Evolutionary conservation across 2,329 filamentous ascomycete genomes (phyloP).

Genomic region (Cladosporium sp.): DNA sequence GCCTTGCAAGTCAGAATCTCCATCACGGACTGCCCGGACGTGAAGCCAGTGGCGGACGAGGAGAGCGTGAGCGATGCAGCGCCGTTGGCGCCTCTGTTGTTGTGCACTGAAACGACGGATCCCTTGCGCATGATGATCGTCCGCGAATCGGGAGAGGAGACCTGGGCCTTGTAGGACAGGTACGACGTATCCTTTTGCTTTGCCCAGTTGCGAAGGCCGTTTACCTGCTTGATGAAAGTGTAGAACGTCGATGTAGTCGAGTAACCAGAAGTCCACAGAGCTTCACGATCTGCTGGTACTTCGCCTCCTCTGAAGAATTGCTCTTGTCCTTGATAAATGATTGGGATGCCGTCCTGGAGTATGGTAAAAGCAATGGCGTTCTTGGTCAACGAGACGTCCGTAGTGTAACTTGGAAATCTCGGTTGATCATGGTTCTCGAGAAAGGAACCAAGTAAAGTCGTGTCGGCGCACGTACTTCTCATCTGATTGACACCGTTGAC

Average conservation of each 20-base stretch:
- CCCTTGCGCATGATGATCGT: slow-evolving; percentile 46
- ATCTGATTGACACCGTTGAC: slow-evolving; percentile 4
- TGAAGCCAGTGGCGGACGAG: slow-evolving; percentile 20
- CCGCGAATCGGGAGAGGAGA: slow-evolving; percentile 35
- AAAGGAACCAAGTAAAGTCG: slow-evolving; percentile 15
- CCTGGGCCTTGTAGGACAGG: slow-evolving; percentile 34
- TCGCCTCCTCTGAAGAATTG: slow-evolving; percentile 14
- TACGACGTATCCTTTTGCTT: slow-evolving; percentile 36
- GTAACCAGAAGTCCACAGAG: slow-evolving; percentile 14
- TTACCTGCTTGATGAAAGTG: slow-evolving; percentile 10
- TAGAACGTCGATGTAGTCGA: slow-evolving; percentile 11
- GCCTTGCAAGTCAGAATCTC: slow-evolving; percentile 34
- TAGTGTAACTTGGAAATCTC: slow-evolving; percentile 12
- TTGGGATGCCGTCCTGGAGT: slow-evolving; percentile 18
- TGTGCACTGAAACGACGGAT: slow-evolving; percentile 34
- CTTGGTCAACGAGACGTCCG: slow-evolving; percentile 13
- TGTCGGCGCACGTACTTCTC: slow-evolving; percentile 7
- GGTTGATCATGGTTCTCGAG: slow-evolving; percentile 19
- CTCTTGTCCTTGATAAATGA: slow-evolving; percentile 21
- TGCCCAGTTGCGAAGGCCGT: slow-evolving; percentile 28
- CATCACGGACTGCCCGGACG: slow-evolving; percentile 25
- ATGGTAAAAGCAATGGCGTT: slow-evolving; percentile 16
- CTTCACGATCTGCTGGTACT: slow-evolving; percentile 13
- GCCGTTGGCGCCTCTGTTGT: slow-evolving; percentile 25
- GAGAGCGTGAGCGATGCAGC: slow-evolving; percentile 19